Evolutionary conservation across 1,139 yeast genomes (phyloP), one percentile per base, ranked within the genome.

Genomic region (Lodderomyces margitis): DNA sequence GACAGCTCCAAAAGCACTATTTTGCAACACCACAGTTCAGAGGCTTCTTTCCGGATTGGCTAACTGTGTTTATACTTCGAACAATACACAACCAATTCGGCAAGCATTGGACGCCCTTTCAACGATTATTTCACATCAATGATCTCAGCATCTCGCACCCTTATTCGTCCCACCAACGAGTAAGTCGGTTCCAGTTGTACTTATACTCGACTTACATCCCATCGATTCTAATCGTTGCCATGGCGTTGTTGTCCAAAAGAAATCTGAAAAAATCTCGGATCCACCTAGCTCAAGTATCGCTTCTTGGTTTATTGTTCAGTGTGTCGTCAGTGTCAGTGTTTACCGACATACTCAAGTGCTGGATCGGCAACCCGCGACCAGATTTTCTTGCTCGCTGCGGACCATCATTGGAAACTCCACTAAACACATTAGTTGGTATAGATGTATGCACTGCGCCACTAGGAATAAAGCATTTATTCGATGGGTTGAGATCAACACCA

Each of bases 401-500:
- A 1, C 66, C 75, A 4, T 43, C 41, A 3, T 40, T 46, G 3
- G 62, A 59, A 7, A 65, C 73, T 1, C 68, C 71, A 1, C 10
- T 43, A 2, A 54, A 61, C 38, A 48, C 38, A 8, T 61, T 66
- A 42, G 74, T 69, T 5, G 68, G 62, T 23, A 47, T 69, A 21
- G 56, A 58, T 4, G 70, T 69, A 21, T 71, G 77, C 46, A 61
- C 70, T 4, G 69, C 70, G n/a, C 71, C 72, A 0, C 55, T 66
- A 42, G 73, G 71, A 3, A 38, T 46, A 2, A 37, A 47, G 9
- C 45, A 52, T 10, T 56, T 71, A 38, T 48, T 54, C 3, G 77
- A 71, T 51, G 77, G 77, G 4, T 62, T 71, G 68, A 62, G 72
- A 46, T 68, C 74, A 21, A 69, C 75, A 5, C 77, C 77, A 4